Evolutionary conservation across 2,329 filamentous ascomycete genomes (phyloP).

Genomic region (Monilinia vaccinii-corymbosi): DNA sequence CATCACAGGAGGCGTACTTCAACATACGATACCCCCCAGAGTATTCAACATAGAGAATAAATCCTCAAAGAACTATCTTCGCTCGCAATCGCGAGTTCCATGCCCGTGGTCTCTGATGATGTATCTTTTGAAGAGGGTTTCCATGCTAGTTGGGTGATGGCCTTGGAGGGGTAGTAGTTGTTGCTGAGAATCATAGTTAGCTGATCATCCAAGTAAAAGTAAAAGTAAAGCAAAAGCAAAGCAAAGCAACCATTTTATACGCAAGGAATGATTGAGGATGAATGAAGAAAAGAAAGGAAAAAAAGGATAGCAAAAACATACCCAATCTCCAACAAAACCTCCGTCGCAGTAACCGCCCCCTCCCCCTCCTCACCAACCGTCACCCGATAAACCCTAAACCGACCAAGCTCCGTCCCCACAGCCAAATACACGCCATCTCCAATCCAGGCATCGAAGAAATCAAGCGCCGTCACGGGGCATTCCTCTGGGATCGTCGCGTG

Average conservation of each 20-base stretch:
- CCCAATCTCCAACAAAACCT: constrained; percentile 10
- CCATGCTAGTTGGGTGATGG: constrained; percentile 54
- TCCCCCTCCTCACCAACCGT: neutral
- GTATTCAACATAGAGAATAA: constrained; percentile 36
- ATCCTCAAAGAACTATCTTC: constrained; percentile 54
- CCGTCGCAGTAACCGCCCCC: constrained; percentile 13
- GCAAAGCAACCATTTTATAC: neutral
- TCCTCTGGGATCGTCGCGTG: constrained; percentile 43
- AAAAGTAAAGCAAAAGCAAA: neutral
- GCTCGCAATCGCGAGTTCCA: constrained; percentile 32
- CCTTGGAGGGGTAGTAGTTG: constrained; percentile 34
- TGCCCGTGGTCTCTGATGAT: constrained; percentile 1
- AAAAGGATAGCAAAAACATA: neutral
- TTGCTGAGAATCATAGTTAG: constrained; percentile 26
- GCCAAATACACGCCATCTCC: constrained; percentile 37
- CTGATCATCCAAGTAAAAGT: neutral
- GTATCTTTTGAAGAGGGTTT: constrained; percentile 36
- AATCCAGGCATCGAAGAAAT: constrained; percentile 42
- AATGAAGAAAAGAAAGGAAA: too few relatives aligned
- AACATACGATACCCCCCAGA: constrained; percentile 14
- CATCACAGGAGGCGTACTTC: constrained; percentile 7
- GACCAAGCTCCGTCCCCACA: constrained; percentile 44
- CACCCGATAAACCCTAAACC: constrained; percentile 21
- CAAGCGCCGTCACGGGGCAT: constrained; percentile 60
- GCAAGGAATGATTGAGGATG: too few relatives aligned